Evolutionary conservation across 169 alveolate genomes (phyloP).

Genomic region (Cryptosporidium ubiquitum): DNA sequence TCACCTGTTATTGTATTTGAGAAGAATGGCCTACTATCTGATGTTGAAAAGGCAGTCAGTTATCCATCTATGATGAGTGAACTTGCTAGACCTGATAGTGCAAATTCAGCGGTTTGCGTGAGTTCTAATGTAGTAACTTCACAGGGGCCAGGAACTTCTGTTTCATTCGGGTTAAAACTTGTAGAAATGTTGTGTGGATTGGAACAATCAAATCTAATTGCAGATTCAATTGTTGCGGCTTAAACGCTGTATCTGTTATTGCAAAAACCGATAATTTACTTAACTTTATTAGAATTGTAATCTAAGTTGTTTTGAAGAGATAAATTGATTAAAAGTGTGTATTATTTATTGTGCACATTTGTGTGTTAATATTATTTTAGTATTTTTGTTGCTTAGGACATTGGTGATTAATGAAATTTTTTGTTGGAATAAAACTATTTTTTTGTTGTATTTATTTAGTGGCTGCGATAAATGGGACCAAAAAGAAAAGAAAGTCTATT

Average conservation of each 20-base stretch:
- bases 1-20: constrained; percentile 87
- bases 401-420: constrained; percentile 17
- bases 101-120: constrained; percentile 71
- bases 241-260: not conserved
- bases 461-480: constrained; percentile 11
- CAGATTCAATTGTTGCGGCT: constrained; percentile 29
- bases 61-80: constrained; percentile 73
- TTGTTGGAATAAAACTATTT: constrained; percentile 1
- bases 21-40: constrained; percentile 83
- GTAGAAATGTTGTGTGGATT: constrained; percentile 70
- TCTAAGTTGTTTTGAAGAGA: not conserved
- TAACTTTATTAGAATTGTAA: not conserved
- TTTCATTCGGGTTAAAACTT: constrained; percentile 62
- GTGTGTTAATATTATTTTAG: not conserved
- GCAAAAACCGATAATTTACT: not conserved
- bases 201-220: constrained; percentile 7
- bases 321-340: constrained; percentile 12
- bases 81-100: constrained; percentile 37
- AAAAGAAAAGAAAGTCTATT: not conserved
- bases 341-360: constrained; percentile 18
- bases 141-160: constrained; percentile 79
- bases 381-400: not conserved
- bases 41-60: constrained; percentile 76
- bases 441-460: not conserved
- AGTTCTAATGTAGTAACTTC: constrained; percentile 76